A percentile compares a stretch with the other conserved stretches of the same genome.
Conservation (phyloP, 208 protist species). For the Blechomonas ayalai region DNA sequence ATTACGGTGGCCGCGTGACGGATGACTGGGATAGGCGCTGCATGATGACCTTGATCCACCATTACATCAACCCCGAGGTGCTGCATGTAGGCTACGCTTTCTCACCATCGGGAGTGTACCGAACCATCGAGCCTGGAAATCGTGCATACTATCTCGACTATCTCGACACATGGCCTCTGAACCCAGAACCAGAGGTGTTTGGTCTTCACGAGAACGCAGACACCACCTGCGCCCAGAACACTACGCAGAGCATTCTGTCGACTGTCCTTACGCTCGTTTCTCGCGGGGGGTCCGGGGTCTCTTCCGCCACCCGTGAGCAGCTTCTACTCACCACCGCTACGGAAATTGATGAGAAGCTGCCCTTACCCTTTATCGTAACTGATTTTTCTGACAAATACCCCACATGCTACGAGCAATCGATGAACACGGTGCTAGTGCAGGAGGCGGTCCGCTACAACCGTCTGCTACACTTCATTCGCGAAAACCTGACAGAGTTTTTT, state of each 20-base stretch:
- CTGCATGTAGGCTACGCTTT: constrained; percentile 87
- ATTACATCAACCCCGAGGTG: constrained; percentile 85
- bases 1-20: constrained; percentile 97
- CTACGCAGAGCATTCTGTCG: constrained; percentile 65
- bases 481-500: constrained; percentile 88
- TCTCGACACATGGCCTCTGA: constrained; percentile 88
- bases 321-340: constrained; percentile 71
- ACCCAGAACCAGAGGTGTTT: constrained; percentile 94
- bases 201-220: constrained; percentile 96
- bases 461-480: constrained; percentile 85
- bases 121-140: constrained; percentile 82
- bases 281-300: constrained; percentile 32
- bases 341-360: constrained; percentile 81
- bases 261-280: constrained; percentile 83
- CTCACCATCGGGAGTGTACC: constrained; percentile 86
- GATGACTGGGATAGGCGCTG: constrained; percentile 95
- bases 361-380: constrained; percentile 76
- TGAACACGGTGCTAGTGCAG: constrained; percentile 94
- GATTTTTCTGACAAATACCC: constrained; percentile 85
- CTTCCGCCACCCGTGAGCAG: constrained; percentile 40
- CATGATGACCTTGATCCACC: constrained; percentile 92
- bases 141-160: constrained; percentile 83
- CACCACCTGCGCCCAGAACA: constrained; percentile 92
- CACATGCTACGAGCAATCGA: constrained; percentile 90
- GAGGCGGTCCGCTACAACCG: constrained; percentile 93